Base-by-base conservation (phyloP, 768 basidiomycete species). In the Pleurotus tuber-regium region DNA sequence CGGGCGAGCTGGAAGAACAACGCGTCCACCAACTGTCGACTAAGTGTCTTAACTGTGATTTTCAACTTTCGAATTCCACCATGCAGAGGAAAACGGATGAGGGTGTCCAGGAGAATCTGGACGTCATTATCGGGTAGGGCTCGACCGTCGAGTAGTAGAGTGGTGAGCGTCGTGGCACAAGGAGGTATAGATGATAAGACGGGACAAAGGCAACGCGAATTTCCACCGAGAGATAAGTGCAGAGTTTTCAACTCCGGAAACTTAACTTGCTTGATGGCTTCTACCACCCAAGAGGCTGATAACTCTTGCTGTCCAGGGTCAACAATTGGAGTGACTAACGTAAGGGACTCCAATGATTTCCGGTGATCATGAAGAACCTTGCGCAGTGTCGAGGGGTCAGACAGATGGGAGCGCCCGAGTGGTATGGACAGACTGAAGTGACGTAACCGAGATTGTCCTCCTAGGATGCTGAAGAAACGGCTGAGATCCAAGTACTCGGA, bases 331-430 rank as follows among this genome's bases (percentile, higher is more conserved):
- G 73, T 67, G 39, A 57, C 61, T 11, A 79, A 63, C 19, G 62
- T 63, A 31, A 79, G 54, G 6, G 67, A 65, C 43, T 65, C 64
- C 43, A 79, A 59, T 0, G 66, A 70, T 6, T 38, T 33, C 35
- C 60, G 53, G 53, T 78, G 76, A 26, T 61, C 66, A 9, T 58
- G 49, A 14, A 79, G 53, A 55, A 77, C 76, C 2, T 25, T 50
- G 11, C 63, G 65, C 16, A 79, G 65, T 7, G 56, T 35, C 16
- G 42, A 29, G 0, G 70, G 66, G 26, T 71, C 61, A 8, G 67
- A 59, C 21, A 79, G 66, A 29, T 77, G 73, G 4, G 58, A 62
- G 5, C 76, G 75, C 36, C 78, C 70, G 44, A 70, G 75, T 5
- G 78, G 77, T 12, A 78, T 73, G 24, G 70, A 73, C 11, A 79